Evolutionary conservation across 495 filamentous ascomycete genomes (phyloP).

Genomic region (Penicillium taxi): DNA sequence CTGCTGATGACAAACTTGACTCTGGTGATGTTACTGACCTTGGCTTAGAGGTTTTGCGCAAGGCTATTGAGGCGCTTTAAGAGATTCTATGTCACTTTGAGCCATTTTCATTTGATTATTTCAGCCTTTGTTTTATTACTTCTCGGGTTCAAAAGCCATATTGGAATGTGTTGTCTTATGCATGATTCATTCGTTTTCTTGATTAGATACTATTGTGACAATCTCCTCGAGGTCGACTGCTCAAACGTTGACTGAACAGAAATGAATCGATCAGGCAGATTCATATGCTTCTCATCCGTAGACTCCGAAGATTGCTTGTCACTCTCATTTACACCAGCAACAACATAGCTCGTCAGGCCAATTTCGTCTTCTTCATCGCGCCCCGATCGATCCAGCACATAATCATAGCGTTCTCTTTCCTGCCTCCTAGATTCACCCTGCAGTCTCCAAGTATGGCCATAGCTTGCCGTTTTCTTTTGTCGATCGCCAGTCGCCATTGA

Average conservation of each 20-base stretch:
- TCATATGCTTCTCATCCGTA: no score
- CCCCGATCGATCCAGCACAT: conserved; percentile 2
- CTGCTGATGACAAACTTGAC: conserved; percentile 36
- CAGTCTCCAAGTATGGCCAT: neutral
- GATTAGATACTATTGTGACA: no score
- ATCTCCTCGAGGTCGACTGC: no score
- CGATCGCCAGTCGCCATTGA: neutral
- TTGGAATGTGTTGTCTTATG: no score
- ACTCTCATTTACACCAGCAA: no score
- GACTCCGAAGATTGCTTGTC: no score
- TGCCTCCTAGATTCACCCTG: neutral
- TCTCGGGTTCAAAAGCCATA: neutral
- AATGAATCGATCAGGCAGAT: no score
- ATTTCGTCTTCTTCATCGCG: conserved; percentile 13
- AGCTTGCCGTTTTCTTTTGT: neutral
- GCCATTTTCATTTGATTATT: neutral
- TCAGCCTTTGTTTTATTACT: neutral
- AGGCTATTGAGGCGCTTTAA: conserved; percentile 71
- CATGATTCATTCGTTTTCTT: no score
- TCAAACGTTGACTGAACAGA: no score
- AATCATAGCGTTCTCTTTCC: conserved; percentile 6
- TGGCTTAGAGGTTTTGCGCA: conserved; percentile 62
- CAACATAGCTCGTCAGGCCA: conserved; percentile 24
- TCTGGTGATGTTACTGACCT: conserved; percentile 36
- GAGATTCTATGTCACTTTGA: neutral